phyloP scores from a whole-genome alignment of 176 grass and related monocot species.

The Eragrostis nindensis region DNA sequence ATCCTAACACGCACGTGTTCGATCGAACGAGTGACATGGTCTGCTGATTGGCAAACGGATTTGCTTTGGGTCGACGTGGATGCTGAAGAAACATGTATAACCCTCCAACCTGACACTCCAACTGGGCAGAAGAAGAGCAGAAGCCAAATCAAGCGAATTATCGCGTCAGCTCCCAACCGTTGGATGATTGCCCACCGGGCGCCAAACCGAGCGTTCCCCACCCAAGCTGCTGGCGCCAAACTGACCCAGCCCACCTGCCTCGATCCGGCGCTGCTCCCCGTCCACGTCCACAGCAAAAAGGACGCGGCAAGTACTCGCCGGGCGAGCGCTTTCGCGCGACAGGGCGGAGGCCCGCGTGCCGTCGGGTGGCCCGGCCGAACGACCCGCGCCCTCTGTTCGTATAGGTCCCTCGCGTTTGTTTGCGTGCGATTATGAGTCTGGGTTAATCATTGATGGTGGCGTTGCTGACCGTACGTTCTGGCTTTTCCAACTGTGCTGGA shows the following conservation, averaged over 20 bases:
- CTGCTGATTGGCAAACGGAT: neutral
- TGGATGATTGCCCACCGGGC: neutral
- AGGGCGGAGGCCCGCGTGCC: neutral
- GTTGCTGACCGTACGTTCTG: too few species aligned
- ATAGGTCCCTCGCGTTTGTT: too few species aligned
- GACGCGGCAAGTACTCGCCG: neutral
- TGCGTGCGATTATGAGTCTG: too few species aligned
- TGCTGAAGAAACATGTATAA: too few species aligned
- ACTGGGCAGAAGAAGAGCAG: too few species aligned
- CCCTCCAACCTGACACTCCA: too few species aligned
- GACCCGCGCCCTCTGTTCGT: neutral
- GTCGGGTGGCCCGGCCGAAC: constrained; percentile 34
- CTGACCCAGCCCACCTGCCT: neutral
- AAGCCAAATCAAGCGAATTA: too few species aligned
- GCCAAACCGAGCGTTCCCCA: neutral
- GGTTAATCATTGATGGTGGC: too few species aligned
- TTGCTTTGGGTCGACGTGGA: too few species aligned
- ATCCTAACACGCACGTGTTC: too few species aligned
- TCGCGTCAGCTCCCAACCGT: too few species aligned
- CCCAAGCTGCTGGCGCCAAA: neutral
- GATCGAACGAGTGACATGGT: neutral
- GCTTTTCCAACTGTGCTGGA: too few species aligned
- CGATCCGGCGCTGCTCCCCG: neutral
- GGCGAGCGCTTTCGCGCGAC: constrained; percentile 15
- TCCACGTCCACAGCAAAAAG: constrained; percentile 20